Evolutionary conservation across 371 early-diverging fungal species (phyloP), one percentile per base, ranked within the genome.

Genomic region (Coemansia sp.): DNA sequence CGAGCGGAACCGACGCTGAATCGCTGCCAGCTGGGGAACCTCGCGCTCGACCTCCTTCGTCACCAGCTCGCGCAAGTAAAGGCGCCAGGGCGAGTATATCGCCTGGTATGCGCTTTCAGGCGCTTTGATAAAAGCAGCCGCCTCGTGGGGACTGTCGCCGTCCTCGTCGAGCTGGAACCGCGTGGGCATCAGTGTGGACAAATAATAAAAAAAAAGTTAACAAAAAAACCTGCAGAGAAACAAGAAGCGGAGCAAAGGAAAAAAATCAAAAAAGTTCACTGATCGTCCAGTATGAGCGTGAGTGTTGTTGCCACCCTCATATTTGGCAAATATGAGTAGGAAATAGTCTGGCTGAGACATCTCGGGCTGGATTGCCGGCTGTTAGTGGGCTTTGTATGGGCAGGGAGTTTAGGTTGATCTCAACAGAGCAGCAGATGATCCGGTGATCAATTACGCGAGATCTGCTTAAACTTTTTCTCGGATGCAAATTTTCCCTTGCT

Each of bases 121-220:
- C 43, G 64, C 68, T 40, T 63, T 56, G 38, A 55, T 35, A 47
- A 67, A 72, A 11, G 48, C 35, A 1, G 56, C 63, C 2, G 51
- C 55, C 16, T 31, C 41, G 35, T 56, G 59, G 12, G 20, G 30
- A 16, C 14, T 7, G 35, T 66, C 72, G 34, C 61, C 57, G 53
- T 76, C 76, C 38, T 76, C 76, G 68, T 76, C 76, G 1, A 76
- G 76, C 58, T 76, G 76, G 42, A 76, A 72, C 16, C 60, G 63
- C 5, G 76, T 49, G 34, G 61, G 51, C 76, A 76, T 76, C 8
- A 16, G 10, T 33, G 10, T n/a, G 31, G 34, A 47, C 53, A 42
- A 49, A 55, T 38, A 50, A 38, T 12, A 59, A 4, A 35, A 16
- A 8, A 8, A 14, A 50, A 16, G 3, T 6, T 26, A 7, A 34